phyloP scores from a whole-genome alignment of 2,329 filamentous ascomycete species.

The Colletotrichum cereale region DNA sequence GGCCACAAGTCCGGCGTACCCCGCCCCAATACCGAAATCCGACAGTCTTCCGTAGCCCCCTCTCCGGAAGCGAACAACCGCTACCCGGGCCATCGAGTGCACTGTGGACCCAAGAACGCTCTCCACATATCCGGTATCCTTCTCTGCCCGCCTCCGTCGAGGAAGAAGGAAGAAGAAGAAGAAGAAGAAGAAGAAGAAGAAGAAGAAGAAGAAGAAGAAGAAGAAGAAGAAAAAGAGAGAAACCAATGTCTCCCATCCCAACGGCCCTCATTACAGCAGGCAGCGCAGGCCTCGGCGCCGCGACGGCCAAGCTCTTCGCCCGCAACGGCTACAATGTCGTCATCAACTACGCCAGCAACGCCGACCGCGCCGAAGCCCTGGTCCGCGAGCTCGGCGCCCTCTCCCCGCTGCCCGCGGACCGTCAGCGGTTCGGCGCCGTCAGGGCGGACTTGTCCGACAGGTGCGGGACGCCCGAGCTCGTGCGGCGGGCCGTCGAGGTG shows the following conservation, averaged over 20 bases:
- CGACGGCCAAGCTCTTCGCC: slow-evolving; percentile 72
- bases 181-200: too few relatives aligned
- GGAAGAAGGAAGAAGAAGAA: background rate
- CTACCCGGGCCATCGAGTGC: background rate
- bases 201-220: too few relatives aligned
- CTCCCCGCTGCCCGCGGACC: slow-evolving; percentile 45
- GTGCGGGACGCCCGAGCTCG: slow-evolving; percentile 68
- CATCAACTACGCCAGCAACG: slow-evolving; percentile 73
- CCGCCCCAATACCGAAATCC: slow-evolving; percentile 3
- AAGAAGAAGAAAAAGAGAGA: background rate
- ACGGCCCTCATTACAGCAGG: slow-evolving; percentile 52
- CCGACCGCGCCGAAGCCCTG: slow-evolving; percentile 66
- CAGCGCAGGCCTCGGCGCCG: slow-evolving; percentile 71
- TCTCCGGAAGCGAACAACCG: background rate
- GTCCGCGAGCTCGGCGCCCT: slow-evolving; percentile 60
- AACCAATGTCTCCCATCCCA: slow-evolving; percentile 5
- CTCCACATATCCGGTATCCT: background rate
- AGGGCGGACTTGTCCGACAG: slow-evolving; percentile 75
- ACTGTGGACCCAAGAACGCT: background rate
- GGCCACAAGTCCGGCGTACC: slow-evolving; percentile 10
- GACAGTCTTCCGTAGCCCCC: background rate
- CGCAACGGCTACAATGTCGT: slow-evolving; percentile 72
- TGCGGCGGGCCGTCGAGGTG: slow-evolving; percentile 68
- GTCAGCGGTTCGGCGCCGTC: slow-evolving; percentile 62
- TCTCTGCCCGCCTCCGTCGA: background rate